Evolutionary conservation across 1,139 yeast genomes (phyloP).

Genomic region (Kurtzmaniella natalensis): DNA sequence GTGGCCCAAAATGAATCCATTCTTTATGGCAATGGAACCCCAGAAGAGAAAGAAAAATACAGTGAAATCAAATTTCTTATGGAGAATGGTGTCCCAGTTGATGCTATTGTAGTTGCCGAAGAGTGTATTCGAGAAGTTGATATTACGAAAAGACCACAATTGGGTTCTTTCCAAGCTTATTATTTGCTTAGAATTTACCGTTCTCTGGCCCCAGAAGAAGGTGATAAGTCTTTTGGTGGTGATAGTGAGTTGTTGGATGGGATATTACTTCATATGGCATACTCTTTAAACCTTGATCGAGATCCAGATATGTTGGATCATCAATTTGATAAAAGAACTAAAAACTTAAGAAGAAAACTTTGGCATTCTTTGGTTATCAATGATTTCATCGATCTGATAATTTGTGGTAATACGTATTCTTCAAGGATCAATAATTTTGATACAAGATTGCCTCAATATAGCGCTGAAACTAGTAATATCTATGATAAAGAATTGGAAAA

Average conservation of each 20-base stretch:
- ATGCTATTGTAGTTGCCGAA: slow-evolving; percentile 38
- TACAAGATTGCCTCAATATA: slow-evolving; percentile 18
- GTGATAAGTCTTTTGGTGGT: slow-evolving; percentile 34
- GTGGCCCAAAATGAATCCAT: slow-evolving; percentile 9
- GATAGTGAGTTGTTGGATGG: slow-evolving; percentile 29
- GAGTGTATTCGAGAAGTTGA: slow-evolving; percentile 41
- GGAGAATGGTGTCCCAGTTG: slow-evolving; percentile 32
- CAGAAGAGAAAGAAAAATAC: slow-evolving; percentile 2
- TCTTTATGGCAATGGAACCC: slow-evolving; percentile 3
- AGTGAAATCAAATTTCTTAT: slow-evolving; percentile 31
- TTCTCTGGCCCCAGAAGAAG: slow-evolving; percentile 32
- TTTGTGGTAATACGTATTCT: slow-evolving; percentile 13
- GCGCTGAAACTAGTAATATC: slow-evolving; percentile 16
- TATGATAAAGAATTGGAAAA: slow-evolving; percentile 17
- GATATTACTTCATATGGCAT: slow-evolving; percentile 26
- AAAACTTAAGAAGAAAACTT: slow-evolving; percentile 8
- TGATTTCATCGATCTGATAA: slow-evolving; percentile 14
- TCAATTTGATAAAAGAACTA: slow-evolving; percentile 5
- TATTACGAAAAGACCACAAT: slow-evolving; percentile 32
- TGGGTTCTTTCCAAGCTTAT: slow-evolving; percentile 39
- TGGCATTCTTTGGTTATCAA: slow-evolving; percentile 22
- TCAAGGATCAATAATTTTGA: slow-evolving; percentile 17
- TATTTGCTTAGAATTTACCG: slow-evolving; percentile 25
- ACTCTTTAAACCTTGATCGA: slow-evolving; percentile 31
- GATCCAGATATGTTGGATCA: slow-evolving; percentile 15